These are phyloP conservation scores for Pythium plurisporium DNA, from an alignment of 352 stramenopile genomes.

Conservation along the genomic window DNA sequence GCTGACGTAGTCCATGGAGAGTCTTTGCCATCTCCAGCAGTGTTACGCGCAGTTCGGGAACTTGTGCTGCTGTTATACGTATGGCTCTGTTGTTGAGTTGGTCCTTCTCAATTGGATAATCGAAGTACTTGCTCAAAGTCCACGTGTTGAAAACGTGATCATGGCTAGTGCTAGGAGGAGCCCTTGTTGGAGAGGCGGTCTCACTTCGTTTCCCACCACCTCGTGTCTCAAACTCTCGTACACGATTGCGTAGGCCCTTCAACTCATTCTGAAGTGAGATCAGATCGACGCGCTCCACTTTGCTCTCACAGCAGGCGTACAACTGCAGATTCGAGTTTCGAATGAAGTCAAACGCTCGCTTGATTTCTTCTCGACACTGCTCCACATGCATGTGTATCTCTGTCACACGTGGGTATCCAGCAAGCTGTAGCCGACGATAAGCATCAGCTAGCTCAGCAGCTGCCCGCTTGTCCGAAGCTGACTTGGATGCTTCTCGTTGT, in stretches of 20 bases:
- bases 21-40: conserved; percentile 69
- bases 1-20: conserved; percentile 58
- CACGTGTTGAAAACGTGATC: not conserved
- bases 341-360: conserved; percentile 63
- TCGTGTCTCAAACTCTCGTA: conserved; percentile 29
- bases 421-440: conserved; percentile 55
- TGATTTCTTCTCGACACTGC: conserved; percentile 61
- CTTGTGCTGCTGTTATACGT: conserved; percentile 23
- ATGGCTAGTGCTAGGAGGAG: not conserved
- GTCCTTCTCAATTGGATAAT: conserved; percentile 16
- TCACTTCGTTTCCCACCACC: not conserved
- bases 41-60: conserved; percentile 66
- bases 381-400: conserved; percentile 60
- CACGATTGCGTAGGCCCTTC: conserved; percentile 33
- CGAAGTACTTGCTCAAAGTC: conserved; percentile 28
- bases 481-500: conserved; percentile 44
- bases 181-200: not conserved
- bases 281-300: conserved; percentile 53
- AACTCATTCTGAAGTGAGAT: conserved; percentile 44
- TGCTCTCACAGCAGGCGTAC: conserved; percentile 60
- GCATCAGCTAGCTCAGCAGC: conserved; percentile 49
- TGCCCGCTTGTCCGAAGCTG: conserved; percentile 38
- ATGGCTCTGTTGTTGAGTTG: conserved; percentile 1
- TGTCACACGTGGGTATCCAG: conserved; percentile 51
- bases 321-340: conserved; percentile 60